phyloP scores from a whole-genome alignment of 164 flowering plant species.

The Macadamia integrifolia region DNA sequence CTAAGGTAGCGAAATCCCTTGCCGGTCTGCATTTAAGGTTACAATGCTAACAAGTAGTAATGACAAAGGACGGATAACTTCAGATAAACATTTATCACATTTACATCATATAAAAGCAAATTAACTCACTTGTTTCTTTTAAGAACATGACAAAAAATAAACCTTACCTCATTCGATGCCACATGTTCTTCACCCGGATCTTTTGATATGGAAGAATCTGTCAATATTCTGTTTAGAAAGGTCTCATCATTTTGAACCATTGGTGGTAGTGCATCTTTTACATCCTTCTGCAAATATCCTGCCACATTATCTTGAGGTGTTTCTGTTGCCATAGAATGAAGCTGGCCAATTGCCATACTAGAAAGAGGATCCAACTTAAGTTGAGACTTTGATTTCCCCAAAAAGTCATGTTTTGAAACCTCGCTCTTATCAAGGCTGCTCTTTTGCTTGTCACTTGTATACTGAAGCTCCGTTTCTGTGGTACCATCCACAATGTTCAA shows the following conservation, averaged over 20 bases:
- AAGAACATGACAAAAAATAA: conserved; percentile 2
- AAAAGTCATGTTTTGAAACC: conserved; percentile 11
- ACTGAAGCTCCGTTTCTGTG: conserved; percentile 15
- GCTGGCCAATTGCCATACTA: conserved; percentile 19
- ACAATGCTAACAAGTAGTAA: no score
- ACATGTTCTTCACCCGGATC: conserved; percentile 20
- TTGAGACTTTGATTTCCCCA: conserved; percentile 11
- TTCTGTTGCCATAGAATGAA: conserved; percentile 18
- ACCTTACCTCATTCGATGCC: conserved; percentile 34
- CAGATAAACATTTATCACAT: no score
- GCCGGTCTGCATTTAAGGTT: no score
- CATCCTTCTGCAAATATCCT: conserved; percentile 14
- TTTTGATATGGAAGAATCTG: conserved; percentile 17
- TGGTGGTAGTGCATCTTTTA: conserved; percentile 1
- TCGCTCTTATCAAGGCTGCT: conserved; percentile 11
- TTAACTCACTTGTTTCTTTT: neutral
- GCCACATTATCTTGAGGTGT: conserved; percentile 13
- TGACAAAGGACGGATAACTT: no score
- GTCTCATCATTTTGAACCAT: conserved; percentile 10
- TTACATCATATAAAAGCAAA: neutral
- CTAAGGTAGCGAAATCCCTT: no score
- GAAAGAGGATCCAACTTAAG: conserved; percentile 28
- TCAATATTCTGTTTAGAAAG: neutral
- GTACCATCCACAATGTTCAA: conserved; percentile 13
- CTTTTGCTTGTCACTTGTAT: conserved; percentile 14